phyloP scores from a whole-genome alignment of 2,329 filamentous ascomycete species.

The Lecanosticta acicola region DNA sequence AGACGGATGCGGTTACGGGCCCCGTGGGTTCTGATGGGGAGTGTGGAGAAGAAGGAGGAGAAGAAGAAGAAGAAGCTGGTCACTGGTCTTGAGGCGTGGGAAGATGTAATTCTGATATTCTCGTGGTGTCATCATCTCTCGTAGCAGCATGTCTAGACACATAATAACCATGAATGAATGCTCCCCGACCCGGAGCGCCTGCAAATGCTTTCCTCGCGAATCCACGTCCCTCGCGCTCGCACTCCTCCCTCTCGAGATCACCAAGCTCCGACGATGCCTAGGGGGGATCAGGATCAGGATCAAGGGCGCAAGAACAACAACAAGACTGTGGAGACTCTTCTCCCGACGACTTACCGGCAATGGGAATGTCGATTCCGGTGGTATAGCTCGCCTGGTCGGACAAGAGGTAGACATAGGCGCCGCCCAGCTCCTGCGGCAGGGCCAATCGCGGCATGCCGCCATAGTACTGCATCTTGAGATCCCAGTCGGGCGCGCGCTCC shows the following conservation, averaged over 20 bases:
- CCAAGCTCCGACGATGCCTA: slow-evolving; percentile 23
- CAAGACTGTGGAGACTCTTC: too few species aligned
- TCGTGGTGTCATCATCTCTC: slow-evolving; percentile 7
- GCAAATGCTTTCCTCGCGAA: neutral
- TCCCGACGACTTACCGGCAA: too few species aligned
- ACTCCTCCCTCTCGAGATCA: neutral
- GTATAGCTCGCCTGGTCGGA: slow-evolving; percentile 46
- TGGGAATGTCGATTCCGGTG: slow-evolving; percentile 46
- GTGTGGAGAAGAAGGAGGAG: too few species aligned
- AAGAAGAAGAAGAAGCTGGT: too few species aligned
- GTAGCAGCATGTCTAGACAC: neutral
- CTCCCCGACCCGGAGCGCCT: neutral
- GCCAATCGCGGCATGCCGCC: slow-evolving; percentile 50
- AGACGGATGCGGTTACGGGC: too few species aligned
- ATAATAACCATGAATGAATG: too few species aligned
- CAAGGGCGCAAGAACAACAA: too few species aligned
- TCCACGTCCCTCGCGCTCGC: neutral
- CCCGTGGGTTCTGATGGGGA: too few species aligned
- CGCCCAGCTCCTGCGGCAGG: slow-evolving; percentile 47
- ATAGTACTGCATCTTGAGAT: slow-evolving; percentile 50
- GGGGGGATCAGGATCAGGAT: too few species aligned
- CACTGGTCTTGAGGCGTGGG: too few species aligned
- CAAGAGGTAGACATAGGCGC: slow-evolving; percentile 46
- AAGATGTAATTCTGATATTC: neutral
- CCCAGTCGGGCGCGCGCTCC: slow-evolving; percentile 46